Evolutionary conservation across 1,139 yeast genomes (phyloP).

Genomic region (Protomyces pachydermus): DNA sequence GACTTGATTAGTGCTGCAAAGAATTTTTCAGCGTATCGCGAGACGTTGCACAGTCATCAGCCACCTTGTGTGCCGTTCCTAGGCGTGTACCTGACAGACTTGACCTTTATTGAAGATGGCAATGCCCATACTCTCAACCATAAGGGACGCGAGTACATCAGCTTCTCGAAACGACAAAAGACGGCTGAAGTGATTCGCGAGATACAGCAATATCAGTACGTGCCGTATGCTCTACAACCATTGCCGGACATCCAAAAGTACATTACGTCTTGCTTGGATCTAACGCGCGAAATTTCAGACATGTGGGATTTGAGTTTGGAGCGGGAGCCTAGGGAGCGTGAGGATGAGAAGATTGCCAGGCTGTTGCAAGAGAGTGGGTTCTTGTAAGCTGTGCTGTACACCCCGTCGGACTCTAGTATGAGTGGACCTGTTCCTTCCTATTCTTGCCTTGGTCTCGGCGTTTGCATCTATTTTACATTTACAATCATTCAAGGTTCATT

Average conservation of each 20-base stretch:
- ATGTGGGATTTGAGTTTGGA: constrained; percentile 33
- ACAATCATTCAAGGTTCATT: too few species aligned
- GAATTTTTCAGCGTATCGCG: constrained; percentile 84
- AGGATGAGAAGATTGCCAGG: constrained; percentile 33
- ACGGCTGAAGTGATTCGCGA: constrained; percentile 72
- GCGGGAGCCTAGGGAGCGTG: constrained; percentile 34
- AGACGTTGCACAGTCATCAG: constrained; percentile 61
- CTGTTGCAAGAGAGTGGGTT: constrained; percentile 34
- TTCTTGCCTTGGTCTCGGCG: too few species aligned
- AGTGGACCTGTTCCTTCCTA: too few species aligned
- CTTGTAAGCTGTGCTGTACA: constrained; percentile 13
- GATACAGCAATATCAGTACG: constrained; percentile 63
- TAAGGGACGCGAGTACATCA: constrained; percentile 56
- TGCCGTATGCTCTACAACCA: constrained; percentile 59
- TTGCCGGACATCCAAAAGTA: constrained; percentile 60
- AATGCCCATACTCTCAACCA: constrained; percentile 63
- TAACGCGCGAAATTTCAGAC: constrained; percentile 30
- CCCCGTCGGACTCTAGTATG: too few species aligned
- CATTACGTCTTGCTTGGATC: constrained; percentile 33
- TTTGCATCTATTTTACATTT: too few species aligned
- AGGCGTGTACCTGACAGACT: constrained; percentile 84
- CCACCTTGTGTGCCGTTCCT: constrained; percentile 92
- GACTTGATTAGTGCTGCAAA: constrained; percentile 81
- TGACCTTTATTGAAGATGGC: constrained; percentile 90
- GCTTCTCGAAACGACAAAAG: constrained; percentile 73